A percentile compares a stretch with the other conserved stretches of the same genome.
Conservation (phyloP, 2,329 filamentous ascomycete genomes). For the Corniculantispora saksenae region DNA sequence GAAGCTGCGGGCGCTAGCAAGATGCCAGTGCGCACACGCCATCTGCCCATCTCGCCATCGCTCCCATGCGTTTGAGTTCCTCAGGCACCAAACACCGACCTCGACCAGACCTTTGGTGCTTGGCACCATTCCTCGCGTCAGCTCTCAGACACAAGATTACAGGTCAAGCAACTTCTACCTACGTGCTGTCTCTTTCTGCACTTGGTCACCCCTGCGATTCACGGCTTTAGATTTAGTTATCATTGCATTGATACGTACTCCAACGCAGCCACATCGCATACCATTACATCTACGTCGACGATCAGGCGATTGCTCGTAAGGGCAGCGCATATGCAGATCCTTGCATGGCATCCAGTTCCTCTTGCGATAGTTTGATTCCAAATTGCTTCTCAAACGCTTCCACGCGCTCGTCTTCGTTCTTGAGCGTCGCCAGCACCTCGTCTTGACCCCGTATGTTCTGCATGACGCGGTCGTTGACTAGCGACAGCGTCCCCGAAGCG, state of each 20-base stretch:
- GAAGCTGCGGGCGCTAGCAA: background rate
- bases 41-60: background rate
- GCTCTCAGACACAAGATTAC: background rate
- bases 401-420: background rate
- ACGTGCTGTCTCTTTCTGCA: background rate
- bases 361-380: background rate
- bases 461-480: background rate
- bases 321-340: slow-evolving; percentile 1
- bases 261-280: background rate
- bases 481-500: background rate
- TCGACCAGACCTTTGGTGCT: background rate
- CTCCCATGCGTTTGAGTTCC: background rate
- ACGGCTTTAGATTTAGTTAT: too few relatives aligned
- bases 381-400: slow-evolving; percentile 5
- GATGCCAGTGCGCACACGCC: background rate
- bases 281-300: background rate
- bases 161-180: background rate
- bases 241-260: too few relatives aligned
- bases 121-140: background rate
- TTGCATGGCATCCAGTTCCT: slow-evolving; percentile 4
- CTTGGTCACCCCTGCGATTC: background rate
- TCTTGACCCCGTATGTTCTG: background rate
- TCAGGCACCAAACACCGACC: background rate
- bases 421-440: slow-evolving; percentile 2
- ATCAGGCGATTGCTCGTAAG: background rate